Base-by-base conservation (phyloP, 108 stramenopile genomes). In the Pseudonitzschia multiseries region DNA sequence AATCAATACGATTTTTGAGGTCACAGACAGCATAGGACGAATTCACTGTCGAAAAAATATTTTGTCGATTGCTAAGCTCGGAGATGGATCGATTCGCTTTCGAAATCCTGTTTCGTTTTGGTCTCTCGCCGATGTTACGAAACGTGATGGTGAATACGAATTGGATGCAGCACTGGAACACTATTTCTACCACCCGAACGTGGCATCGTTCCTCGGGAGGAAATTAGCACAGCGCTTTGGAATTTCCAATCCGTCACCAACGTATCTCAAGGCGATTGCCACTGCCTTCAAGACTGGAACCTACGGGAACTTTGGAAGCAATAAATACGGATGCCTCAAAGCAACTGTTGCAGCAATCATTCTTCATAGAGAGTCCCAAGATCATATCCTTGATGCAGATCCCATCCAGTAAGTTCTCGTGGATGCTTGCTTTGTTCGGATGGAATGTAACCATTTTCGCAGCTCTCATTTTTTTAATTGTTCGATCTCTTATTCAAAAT, bases 141-240 rank as follows among this genome's bases (percentile, higher is more conserved):
- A 43, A 24, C 73, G 85, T 18, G 88, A 89, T 67, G 87, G 87
- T 14, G 57, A 71, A 20, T 81, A 85, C 63, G 91, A 92, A 63
- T 88, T 87, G 0, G 88, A 88, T 48, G 89, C 87, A 15, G 81
- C 80, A 3, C 79, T 90, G 28, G 86, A 90, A 68, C 89, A 89
- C 57, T 81, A 81, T 66, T 77, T 87, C 70, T 82, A 81, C 69
- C 76, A 89, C 53, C 60, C 31, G 0, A 89, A 79, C 46, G 46
- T 81, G 27, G 79, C 85, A 28, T 78, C 88, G 28, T 93, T 90
- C 77, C 65, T 93, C 3, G 72, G 85, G 14, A 59, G 75, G 24
- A 75, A 72, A 29, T 68, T 93, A 15, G 79, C 87, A 42, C 87
- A 93, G 71, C 75, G 81, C 53, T 80, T 89, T 53, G 85, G 84